Percentiles rank a stretch among this genome's conserved stretches.
Conservation (phyloP, 805 yeast species). For the Saccharomycopsis schoenii region DNA sequence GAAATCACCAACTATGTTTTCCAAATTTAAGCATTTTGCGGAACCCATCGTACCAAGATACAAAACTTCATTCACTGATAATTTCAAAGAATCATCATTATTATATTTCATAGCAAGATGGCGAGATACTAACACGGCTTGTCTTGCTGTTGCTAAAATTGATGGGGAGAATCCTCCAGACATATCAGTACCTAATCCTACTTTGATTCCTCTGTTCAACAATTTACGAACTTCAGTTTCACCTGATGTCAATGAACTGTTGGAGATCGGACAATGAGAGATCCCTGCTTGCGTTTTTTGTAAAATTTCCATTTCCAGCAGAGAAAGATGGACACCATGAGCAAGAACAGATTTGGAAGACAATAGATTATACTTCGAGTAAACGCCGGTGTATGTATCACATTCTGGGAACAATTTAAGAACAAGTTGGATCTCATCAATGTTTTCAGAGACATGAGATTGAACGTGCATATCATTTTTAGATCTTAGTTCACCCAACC, state of each 20-base stretch:
- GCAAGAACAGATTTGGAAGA: slow-evolving; percentile 69
- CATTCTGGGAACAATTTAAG: slow-evolving; percentile 60
- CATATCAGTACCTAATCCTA: slow-evolving; percentile 73
- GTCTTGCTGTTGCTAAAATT: slow-evolving; percentile 54
- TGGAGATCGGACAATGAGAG: slow-evolving; percentile 90
- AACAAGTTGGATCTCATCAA: slow-evolving; percentile 67
- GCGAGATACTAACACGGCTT: slow-evolving; percentile 62
- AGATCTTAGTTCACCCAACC: slow-evolving; percentile 52
- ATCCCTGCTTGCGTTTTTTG: slow-evolving; percentile 53
- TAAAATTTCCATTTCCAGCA: slow-evolving; percentile 53
- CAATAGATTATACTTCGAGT: slow-evolving; percentile 52
- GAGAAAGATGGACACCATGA: slow-evolving; percentile 72
- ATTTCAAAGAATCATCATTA: slow-evolving; percentile 35
- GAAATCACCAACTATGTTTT: slow-evolving; percentile 55
- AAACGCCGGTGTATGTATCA: slow-evolving; percentile 64
- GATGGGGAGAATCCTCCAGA: slow-evolving; percentile 70
- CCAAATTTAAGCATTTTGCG: slow-evolving; percentile 61
- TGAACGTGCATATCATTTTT: slow-evolving; percentile 56
- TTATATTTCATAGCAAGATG: slow-evolving; percentile 52
- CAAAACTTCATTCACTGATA: slow-evolving; percentile 61
- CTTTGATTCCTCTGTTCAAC: slow-evolving; percentile 55
- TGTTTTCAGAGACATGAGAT: slow-evolving; percentile 85
- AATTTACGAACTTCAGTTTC: slow-evolving; percentile 74
- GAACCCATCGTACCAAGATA: slow-evolving; percentile 87
- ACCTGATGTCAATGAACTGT: slow-evolving; percentile 81